Evolutionary conservation across 495 filamentous ascomycete genomes (phyloP).

Genomic region (Usnea hakonensis): DNA sequence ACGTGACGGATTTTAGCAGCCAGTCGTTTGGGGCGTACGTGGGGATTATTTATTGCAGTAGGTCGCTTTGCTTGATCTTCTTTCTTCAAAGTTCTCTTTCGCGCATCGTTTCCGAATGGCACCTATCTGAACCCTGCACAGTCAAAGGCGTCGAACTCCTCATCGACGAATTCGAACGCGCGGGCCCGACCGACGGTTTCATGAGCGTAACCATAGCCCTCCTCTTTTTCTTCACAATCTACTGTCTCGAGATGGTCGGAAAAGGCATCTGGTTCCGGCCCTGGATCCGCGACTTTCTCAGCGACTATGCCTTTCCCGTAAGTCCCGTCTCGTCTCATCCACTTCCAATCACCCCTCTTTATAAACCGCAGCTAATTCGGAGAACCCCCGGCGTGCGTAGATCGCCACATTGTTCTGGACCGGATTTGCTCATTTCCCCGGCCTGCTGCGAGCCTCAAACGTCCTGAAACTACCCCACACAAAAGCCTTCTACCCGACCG

Average conservation of each 20-base stretch:
- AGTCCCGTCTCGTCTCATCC: background rate
- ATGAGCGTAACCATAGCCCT: constrained; percentile 32
- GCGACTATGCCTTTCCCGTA: constrained; percentile 35
- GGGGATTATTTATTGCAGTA: constrained; percentile 36
- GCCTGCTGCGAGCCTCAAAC: constrained; percentile 11
- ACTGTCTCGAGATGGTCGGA: constrained; percentile 31
- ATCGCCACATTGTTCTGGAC: constrained; percentile 33
- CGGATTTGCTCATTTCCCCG: constrained; percentile 19
- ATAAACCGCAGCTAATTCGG: too few relatives aligned
- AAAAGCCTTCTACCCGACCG: constrained; percentile 37
- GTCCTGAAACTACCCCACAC: constrained; percentile 31
- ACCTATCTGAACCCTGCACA: too few relatives aligned
- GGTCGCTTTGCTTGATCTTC: background rate
- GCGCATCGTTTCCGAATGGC: too few relatives aligned
- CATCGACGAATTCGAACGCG: constrained; percentile 24
- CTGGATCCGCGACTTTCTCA: constrained; percentile 30
- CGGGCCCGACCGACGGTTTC: constrained; percentile 28
- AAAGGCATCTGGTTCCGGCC: constrained; percentile 28
- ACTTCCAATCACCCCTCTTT: background rate
- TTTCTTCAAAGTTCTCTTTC: background rate
- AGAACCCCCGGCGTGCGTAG: too few relatives aligned
- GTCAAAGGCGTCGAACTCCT: constrained; percentile 34
- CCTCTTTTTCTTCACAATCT: constrained; percentile 31
- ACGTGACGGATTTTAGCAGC: constrained; percentile 38
- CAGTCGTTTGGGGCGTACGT: constrained; percentile 41